A percentile compares a stretch with the other conserved stretches of the same genome.
phyloP scores from a whole-genome alignment of 208 protist species.

The Leptomonas seymouri region DNA sequence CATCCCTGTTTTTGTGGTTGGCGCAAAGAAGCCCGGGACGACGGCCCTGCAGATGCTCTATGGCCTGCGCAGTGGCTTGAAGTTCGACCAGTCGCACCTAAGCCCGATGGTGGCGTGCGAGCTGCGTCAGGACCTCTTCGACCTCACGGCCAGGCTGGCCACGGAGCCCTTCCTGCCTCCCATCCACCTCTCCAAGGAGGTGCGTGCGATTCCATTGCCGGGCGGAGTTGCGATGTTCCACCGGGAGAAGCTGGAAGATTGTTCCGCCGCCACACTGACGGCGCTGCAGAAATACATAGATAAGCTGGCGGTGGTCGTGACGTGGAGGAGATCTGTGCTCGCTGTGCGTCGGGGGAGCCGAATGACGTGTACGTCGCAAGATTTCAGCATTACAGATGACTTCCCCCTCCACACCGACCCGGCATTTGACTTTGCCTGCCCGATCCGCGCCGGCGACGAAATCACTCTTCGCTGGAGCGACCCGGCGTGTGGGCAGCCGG shows the following conservation, averaged over 20 bases:
- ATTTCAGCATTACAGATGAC: background rate
- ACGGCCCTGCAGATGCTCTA: background rate
- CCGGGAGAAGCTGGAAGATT: conserved; percentile 14
- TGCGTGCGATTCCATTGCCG: conserved; percentile 10
- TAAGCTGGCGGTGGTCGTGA: conserved; percentile 1
- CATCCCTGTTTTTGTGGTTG: conserved; percentile 15
- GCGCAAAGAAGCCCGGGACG: background rate
- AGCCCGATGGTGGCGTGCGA: conserved; percentile 8
- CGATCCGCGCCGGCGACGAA: conserved; percentile 33
- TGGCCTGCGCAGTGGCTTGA: conserved; percentile 4
- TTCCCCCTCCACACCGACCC: background rate
- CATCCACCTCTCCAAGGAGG: conserved; percentile 22
- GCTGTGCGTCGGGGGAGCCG: background rate
- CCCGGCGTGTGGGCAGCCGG: background rate
- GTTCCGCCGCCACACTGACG: background rate
- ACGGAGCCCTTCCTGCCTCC: conserved; percentile 24
- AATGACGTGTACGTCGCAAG: background rate
- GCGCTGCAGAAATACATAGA: background rate
- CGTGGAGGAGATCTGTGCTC: conserved; percentile 3
- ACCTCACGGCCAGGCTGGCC: conserved; percentile 36
- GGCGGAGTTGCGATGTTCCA: conserved; percentile 26
- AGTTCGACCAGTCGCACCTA: background rate
- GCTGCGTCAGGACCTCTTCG: conserved; percentile 38
- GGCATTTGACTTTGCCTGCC: background rate
- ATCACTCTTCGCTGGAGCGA: conserved; percentile 30